Conservation (phyloP, 257 asterid species). For the Lavandula angustifolia region DNA sequence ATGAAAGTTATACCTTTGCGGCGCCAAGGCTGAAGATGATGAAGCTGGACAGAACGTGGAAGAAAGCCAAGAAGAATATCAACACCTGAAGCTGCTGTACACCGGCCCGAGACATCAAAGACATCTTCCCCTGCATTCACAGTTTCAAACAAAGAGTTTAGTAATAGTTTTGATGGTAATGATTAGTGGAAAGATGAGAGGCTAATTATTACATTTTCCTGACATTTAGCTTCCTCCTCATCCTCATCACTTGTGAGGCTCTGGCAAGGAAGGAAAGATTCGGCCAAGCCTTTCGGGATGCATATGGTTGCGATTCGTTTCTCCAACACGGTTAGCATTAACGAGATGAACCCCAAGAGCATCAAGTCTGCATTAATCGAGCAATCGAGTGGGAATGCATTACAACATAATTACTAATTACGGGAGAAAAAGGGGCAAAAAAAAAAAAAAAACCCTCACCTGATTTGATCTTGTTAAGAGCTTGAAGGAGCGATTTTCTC, state of each 20-base stretch:
- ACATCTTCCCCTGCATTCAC: conserved; percentile 56
- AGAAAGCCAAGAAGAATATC: conserved; percentile 67
- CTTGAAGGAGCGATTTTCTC: conserved; percentile 54
- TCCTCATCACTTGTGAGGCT: conserved; percentile 32
- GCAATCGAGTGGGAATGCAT: no score
- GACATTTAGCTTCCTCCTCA: conserved; percentile 53
- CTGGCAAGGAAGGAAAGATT: conserved; percentile 67
- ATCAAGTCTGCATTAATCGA: conserved; percentile 51
- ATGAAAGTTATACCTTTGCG: conserved; percentile 48
- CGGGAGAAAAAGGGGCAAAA: no score
- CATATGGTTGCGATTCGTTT: conserved; percentile 57
- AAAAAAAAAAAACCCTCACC: no score
- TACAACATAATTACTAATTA: neutral
- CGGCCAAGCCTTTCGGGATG: conserved; percentile 42
- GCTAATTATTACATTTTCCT: conserved; percentile 42
- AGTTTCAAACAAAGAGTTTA: no score
- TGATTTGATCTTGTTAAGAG: conserved; percentile 60
- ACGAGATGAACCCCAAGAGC: conserved; percentile 80
- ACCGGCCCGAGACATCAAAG: conserved; percentile 60
- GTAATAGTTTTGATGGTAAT: no score
- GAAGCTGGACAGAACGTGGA: conserved; percentile 67
- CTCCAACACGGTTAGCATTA: conserved; percentile 55
- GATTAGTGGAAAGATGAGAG: no score
- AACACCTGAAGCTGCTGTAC: conserved; percentile 72
- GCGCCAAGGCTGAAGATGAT: conserved; percentile 69